Percentiles rank a stretch among this genome's conserved stretches.
phyloP scores from a whole-genome alignment of 1,284 basidiomycete genomes.

The Ceratobasidium sp. region DNA sequence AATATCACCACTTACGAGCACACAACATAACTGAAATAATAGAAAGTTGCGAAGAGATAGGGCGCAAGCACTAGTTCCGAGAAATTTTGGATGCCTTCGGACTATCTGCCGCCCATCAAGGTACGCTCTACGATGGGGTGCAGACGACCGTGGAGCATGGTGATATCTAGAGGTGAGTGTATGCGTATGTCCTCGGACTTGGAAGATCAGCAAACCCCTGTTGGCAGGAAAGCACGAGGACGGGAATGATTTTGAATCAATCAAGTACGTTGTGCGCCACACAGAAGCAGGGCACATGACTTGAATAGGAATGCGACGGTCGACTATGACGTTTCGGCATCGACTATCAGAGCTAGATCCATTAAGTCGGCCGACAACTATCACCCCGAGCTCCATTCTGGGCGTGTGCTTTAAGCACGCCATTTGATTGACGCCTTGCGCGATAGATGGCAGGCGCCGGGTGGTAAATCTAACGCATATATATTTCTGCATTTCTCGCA shows the following conservation, averaged over 20 bases:
- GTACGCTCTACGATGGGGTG: no score
- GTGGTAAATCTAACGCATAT: background rate
- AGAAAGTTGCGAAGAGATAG: no score
- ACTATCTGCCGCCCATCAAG: no score
- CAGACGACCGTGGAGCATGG: no score
- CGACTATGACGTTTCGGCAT: background rate
- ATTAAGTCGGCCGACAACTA: background rate
- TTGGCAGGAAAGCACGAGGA: background rate
- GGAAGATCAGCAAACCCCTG: background rate
- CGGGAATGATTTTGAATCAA: background rate
- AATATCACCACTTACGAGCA: no score
- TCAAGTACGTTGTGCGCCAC: background rate
- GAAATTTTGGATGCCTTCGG: no score
- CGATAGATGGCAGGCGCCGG: background rate
- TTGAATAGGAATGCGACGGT: background rate
- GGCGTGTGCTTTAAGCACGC: background rate
- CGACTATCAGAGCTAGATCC: background rate
- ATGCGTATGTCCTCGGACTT: background rate
- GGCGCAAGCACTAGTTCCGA: no score
- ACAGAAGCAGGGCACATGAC: background rate
- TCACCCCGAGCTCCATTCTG: background rate
- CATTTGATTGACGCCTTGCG: slow-evolving; percentile 11
- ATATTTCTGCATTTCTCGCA: background rate
- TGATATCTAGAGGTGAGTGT: no score
- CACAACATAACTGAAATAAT: no score